These are phyloP conservation scores for Neurospora pannonica DNA, from an alignment of 495 filamentous ascomycete species.

Conservation along the genomic window DNA sequence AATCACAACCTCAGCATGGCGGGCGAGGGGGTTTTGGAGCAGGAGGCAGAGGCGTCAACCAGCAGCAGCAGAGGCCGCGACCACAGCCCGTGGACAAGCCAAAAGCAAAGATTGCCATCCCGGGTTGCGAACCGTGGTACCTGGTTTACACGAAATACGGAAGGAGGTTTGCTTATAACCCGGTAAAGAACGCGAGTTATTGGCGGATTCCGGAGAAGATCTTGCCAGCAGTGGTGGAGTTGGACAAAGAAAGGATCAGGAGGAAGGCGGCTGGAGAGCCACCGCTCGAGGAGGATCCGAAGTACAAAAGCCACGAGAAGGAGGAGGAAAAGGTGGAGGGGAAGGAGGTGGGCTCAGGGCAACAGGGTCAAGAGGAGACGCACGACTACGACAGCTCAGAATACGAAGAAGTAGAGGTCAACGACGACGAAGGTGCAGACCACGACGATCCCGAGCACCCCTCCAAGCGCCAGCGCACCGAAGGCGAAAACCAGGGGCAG, in stretches of 20 bases:
- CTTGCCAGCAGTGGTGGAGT: slow-evolving; percentile 66
- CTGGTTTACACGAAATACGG: slow-evolving; percentile 85
- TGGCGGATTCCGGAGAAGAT: slow-evolving; percentile 87
- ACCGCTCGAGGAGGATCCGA: neutral
- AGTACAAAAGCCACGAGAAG: neutral
- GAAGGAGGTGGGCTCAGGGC: neutral
- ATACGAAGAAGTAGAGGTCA: slow-evolving; percentile 85
- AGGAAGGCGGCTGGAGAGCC: slow-evolving; percentile 31
- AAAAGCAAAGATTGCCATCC: slow-evolving; percentile 67
- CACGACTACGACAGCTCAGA: slow-evolving; percentile 45
- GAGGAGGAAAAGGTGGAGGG: neutral
- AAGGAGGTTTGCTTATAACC: slow-evolving; percentile 81
- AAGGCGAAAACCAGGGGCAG: slow-evolving; percentile 44
- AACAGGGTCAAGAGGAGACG: neutral
- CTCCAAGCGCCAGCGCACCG: slow-evolving; percentile 58
- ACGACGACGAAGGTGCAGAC: slow-evolving; percentile 49
- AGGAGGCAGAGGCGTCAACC: slow-evolving; percentile 39
- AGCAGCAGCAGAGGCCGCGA: slow-evolving; percentile 44
- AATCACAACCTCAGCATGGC: slow-evolving; percentile 10
- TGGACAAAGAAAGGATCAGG: slow-evolving; percentile 49
- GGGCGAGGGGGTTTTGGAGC: slow-evolving; percentile 27
- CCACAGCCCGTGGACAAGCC: slow-evolving; percentile 69
- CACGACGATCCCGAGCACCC: slow-evolving; percentile 36
- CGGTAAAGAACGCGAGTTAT: slow-evolving; percentile 72
- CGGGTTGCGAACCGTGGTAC: slow-evolving; percentile 79